A percentile compares a stretch with the other conserved stretches of the same genome.
phyloP scores from a whole-genome alignment of 169 alveolate genomes.

The Plasmodium sp. region DNA sequence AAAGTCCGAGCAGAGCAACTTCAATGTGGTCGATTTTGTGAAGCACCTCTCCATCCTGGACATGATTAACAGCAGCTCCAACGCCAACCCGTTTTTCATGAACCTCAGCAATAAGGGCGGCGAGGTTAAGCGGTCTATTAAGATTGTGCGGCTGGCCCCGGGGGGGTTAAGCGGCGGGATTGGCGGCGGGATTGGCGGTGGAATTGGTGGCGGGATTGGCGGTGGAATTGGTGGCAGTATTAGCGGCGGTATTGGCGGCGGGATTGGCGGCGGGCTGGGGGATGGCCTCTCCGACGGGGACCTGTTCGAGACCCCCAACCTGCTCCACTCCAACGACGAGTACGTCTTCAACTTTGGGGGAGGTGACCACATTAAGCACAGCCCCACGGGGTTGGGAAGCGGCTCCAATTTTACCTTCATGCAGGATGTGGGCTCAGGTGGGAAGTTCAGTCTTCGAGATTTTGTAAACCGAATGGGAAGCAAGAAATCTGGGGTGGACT shows the following conservation, averaged over 20 bases:
- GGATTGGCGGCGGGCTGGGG: not conserved
- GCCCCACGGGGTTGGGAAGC: not conserved
- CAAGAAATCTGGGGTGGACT: not conserved
- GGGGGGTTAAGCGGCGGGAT: not conserved
- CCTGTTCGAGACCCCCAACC: not conserved
- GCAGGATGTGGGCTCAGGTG: not conserved
- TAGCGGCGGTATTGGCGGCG: not conserved
- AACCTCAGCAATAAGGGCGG: not conserved
- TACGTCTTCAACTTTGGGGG: not conserved
- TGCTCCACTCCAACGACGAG: not conserved
- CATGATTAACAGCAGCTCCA: slow-evolving; percentile 27
- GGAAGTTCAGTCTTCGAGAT: not conserved
- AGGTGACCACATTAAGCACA: not conserved
- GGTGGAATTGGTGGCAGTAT: not conserved
- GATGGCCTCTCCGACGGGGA: not conserved
- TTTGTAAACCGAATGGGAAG: not conserved
- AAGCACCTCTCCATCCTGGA: slow-evolving; percentile 35
- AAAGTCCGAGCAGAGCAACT: not conserved
- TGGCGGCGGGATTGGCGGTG: not conserved
- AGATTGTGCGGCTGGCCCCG: not conserved
- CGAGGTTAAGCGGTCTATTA: not conserved
- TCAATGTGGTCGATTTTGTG: slow-evolving; percentile 28
- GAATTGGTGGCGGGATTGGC: not conserved
- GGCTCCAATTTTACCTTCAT: not conserved
- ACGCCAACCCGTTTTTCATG: slow-evolving; percentile 43